Evolutionary conservation across 192 early-diverging fungal genomes (phyloP).

Genomic region (Coemansia sp.): DNA sequence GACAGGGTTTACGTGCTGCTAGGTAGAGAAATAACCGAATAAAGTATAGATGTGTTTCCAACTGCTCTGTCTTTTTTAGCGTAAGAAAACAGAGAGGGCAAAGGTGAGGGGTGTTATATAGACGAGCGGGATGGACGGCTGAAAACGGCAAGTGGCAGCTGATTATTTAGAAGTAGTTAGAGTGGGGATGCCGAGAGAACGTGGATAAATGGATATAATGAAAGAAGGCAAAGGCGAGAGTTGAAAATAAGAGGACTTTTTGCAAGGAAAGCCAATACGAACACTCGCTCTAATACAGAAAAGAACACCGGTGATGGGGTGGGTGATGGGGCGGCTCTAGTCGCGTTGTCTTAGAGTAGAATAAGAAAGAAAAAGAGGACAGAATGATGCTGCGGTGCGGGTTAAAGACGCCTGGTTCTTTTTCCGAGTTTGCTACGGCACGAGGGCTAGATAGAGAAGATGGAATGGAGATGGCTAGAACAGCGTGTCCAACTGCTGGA

Average conservation of each 20-base stretch:
- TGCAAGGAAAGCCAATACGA: constrained; percentile 2
- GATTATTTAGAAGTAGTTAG: constrained; percentile 5
- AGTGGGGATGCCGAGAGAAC: background rate
- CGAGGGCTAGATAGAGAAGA: no score
- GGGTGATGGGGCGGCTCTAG: no score
- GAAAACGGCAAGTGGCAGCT: background rate
- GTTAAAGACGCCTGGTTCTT: no score
- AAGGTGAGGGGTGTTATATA: background rate
- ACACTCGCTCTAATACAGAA: background rate
- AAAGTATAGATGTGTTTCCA: background rate
- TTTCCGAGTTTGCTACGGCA: no score
- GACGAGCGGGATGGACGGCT: background rate
- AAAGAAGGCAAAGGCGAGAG: background rate
- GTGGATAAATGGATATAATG: background rate
- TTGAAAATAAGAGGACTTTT: background rate
- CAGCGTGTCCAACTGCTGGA: no score
- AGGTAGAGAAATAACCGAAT: background rate
- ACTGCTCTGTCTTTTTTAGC: background rate
- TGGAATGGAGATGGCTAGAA: no score
- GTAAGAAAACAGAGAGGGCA: background rate
- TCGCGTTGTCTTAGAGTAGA: no score
- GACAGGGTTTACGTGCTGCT: background rate
- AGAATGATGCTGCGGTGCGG: no score
- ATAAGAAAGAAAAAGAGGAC: no score
- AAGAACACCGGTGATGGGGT: background rate